Evolutionary conservation across 768 basidiomycete species (phyloP).

Genomic region (Pleurotus djamor): DNA sequence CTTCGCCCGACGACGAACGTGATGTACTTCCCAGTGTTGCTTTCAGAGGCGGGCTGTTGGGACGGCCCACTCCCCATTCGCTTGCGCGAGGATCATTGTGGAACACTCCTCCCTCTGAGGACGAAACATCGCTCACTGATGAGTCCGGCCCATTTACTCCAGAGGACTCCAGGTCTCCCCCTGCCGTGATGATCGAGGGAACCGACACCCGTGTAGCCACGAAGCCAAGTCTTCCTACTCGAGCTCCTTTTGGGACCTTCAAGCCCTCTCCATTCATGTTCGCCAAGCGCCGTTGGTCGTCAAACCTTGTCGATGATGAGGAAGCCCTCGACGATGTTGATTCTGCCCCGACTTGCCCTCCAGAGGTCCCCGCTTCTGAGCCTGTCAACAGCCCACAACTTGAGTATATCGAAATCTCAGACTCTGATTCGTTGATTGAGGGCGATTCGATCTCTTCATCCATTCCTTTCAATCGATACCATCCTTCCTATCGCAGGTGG

Average conservation of each 20-base stretch:
- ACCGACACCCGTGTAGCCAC: constrained; percentile 9
- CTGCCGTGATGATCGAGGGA: constrained; percentile 21
- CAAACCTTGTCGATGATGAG: constrained; percentile 31
- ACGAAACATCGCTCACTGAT: constrained; percentile 46
- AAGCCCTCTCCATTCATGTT: constrained; percentile 66
- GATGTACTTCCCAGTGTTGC: background rate
- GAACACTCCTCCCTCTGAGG: constrained; percentile 8
- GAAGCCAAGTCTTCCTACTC: constrained; percentile 14
- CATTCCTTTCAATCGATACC: background rate
- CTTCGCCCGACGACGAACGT: constrained; percentile 8
- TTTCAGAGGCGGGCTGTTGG: constrained; percentile 1
- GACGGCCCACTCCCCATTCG: background rate
- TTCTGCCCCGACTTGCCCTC: background rate
- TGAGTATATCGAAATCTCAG: background rate
- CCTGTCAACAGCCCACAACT: background rate
- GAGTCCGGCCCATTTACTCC: constrained; percentile 57
- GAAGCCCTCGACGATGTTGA: constrained; percentile 19
- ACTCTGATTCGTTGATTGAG: background rate
- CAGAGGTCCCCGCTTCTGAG: background rate
- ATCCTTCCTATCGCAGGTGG: constrained; percentile 1
- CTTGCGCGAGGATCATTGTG: constrained; percentile 4
- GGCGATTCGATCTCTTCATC: constrained; percentile 7
- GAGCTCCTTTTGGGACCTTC: constrained; percentile 38
- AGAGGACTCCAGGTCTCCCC: constrained; percentile 41
- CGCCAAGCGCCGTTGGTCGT: constrained; percentile 61